Conservation (phyloP, 1,284 basidiomycete species). For the Ceratobasidium sp. region DNA sequence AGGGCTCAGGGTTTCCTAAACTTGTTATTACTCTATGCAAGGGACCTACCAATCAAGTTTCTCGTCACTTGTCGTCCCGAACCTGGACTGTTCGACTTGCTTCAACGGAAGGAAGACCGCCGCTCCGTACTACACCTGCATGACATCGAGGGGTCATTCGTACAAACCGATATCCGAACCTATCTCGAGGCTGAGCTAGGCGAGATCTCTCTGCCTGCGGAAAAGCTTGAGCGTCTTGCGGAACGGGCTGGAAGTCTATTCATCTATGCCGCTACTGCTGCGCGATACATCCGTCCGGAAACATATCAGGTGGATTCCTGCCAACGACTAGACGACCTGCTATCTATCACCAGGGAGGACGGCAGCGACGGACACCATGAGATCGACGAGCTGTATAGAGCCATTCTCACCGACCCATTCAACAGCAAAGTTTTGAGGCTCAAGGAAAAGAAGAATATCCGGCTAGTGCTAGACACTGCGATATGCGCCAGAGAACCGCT, state of each 20-base stretch:
- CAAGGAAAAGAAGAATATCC: not conserved
- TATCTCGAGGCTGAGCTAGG: not conserved
- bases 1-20: not conserved
- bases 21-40: not conserved
- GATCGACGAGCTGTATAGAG: not conserved
- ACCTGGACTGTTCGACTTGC: not conserved
- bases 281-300: not conserved
- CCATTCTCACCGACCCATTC: not conserved
- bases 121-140: not conserved
- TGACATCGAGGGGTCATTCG: not conserved
- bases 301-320: not conserved
- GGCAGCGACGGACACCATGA: too few relatives aligned
- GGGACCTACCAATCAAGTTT: not conserved
- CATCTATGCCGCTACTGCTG: constrained; percentile 9
- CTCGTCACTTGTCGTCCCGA: constrained; percentile 23
- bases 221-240: not conserved
- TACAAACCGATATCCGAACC: not conserved
- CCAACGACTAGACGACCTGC: not conserved
- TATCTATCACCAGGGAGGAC: too few relatives aligned
- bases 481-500: constrained; percentile 9
- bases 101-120: not conserved
- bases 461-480: not conserved
- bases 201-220: not conserved
- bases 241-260: not conserved
- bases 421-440: not conserved